Percentiles rank a stretch among this genome's conserved stretches.
phyloP scores from a whole-genome alignment of 768 basidiomycete species.

The Leccinum subtestaceum region DNA sequence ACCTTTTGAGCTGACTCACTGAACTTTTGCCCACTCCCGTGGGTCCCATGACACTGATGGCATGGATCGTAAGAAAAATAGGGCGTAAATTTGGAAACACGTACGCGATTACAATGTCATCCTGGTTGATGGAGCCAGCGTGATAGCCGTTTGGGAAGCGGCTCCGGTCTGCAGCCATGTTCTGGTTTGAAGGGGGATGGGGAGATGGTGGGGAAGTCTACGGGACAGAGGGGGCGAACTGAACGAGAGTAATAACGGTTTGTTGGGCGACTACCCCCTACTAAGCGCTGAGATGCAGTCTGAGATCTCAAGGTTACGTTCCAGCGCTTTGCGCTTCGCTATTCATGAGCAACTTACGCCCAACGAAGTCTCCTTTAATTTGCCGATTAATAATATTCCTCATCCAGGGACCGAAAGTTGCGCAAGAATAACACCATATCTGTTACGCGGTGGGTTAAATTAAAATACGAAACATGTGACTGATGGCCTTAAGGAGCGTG shows the following conservation, averaged over 20 bases:
- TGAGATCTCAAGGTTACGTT: background rate
- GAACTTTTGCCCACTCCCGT: too few relatives aligned
- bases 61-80: too few relatives aligned
- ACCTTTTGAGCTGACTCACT: too few relatives aligned
- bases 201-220: background rate
- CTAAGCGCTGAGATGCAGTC: background rate
- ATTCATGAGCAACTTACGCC: background rate
- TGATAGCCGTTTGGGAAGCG: too few relatives aligned
- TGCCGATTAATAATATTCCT: background rate
- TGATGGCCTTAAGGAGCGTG: background rate
- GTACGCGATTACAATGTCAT: too few relatives aligned
- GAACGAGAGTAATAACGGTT: background rate
- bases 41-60: too few relatives aligned
- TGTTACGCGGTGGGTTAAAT: too few relatives aligned
- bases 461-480: background rate
- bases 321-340: background rate
- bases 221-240: background rate
- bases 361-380: background rate
- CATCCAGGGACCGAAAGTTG: background rate
- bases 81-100: too few relatives aligned
- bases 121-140: too few relatives aligned
- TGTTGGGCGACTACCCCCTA: background rate
- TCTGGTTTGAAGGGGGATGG: background rate
- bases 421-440: background rate
- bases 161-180: background rate